Base-by-base conservation (phyloP, 2,329 filamentous ascomycete species). In the Arthrobotrys sinensis region DNA sequence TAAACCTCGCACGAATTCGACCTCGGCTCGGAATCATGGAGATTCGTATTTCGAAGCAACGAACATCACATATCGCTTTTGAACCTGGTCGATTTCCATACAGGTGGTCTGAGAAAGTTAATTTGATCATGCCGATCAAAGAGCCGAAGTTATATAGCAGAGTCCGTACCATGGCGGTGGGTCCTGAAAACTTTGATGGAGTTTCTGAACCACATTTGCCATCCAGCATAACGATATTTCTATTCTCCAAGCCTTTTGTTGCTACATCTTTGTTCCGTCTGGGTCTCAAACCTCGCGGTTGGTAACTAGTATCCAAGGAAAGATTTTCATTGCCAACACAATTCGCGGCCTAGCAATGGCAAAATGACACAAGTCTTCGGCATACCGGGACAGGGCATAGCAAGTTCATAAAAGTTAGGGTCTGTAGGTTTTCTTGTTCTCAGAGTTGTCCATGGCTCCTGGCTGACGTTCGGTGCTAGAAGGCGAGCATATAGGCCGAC, bases 11-110 rank as follows among this genome's bases (percentile, higher is more conserved):
- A 77, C 73, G 73, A 77, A 46, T 48, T 50, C 10, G 38, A 32
- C 48, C 57, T 67, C 73, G 66, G 73, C 50, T 77, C 73, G 73
- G 73, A 77, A 71, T 71, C 66, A 77, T 71, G 73, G 73, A 71
- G 50, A 28, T 52, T 72, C 64, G 24, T 64, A 64, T 64, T 50
- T 32, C 14, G 4, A 12, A 48, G 43, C 8, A 50, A 12, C 14
- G 60, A 48, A 40, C 19, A 34, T 28, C 45, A 40, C 10, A 16
- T 50, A 36, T n/a, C 3, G 40, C 7, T 40, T 11, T 40, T 48
- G 4, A 46, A 43, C 32, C 19, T 34, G 14, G 34, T 12, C 12
- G 12, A 40, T 43, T 55, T 4, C 3, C 45, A 12, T 57, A 6
- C n/a, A 55, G 43, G 64, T 67, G 19, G 40, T 8, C 48, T 40